Base-by-base conservation (phyloP, 2,329 filamentous ascomycete species). In the Myriosclerotinia scirpicola region DNA sequence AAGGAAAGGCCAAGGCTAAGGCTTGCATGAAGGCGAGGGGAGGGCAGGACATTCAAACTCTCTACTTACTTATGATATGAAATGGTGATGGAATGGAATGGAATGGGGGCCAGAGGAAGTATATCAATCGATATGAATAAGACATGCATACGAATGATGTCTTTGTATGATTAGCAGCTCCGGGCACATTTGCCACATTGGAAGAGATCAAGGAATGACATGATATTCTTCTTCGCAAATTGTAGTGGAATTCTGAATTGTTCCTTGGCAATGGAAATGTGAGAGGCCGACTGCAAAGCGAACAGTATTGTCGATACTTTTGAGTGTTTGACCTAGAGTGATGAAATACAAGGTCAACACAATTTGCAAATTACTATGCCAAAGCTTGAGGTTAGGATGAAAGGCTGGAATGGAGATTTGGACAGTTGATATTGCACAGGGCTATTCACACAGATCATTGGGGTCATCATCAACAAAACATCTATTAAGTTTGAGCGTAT, bases 121-220 rank as follows among this genome's bases (percentile, higher is more conserved):
- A 50, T 50, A 50, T 50, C 30, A 8, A 61, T 61, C 34, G 30
- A 60, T 22, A 26, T 50, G 30, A 38, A 50, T 8, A 26, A 26
- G 44, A 9, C 58, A 54, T 38, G 53, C 5, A 26, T 26, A 20
- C 26, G 46, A 60, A 50, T 50, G 8, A 20, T 26, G 44, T 61
- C 58, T 50, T 38, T 38, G 46, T 61, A 61, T 50, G 34, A 61
- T 38, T 50, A 61, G 46, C 15, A 60, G 26, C 40, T 8, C 4
- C 20, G 22, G 30, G 14, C 5, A 34, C 14, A 4, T 36, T n/a
- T 26, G 30, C 44, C n/a, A 38, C 34, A 36, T 26, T 26, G 8
- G 34, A 11, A 20, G 14, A 44, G 44, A 26, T 14, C 17, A 40
- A 61, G 26, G 44, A 50, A 8, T 26, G 12, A 38, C 4, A 6